Evolutionary conservation across 495 filamentous ascomycete species (phyloP), one percentile per base, ranked within the genome.

Genomic region (Trypethelium eluteriae): DNA sequence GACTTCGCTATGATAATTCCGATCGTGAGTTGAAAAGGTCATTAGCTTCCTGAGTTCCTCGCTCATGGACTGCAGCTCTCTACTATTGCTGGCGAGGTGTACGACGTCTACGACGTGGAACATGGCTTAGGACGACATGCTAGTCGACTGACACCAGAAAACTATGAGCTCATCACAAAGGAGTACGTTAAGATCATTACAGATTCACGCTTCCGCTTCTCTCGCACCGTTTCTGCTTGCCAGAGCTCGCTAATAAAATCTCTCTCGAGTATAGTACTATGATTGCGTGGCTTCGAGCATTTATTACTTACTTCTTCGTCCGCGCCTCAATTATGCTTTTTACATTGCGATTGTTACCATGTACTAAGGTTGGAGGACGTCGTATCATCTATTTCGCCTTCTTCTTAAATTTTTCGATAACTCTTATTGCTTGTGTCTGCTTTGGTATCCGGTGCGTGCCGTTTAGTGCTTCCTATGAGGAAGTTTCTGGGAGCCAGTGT

Each of bases 301-400:
- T 59, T 32, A 2, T 59, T 14, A 32, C 9, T 34, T 59, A 34
- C 53, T 59, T 59, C 14, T 59, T 59, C 53, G 5, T 59, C 2
- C 53, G 53, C 32, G 36, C 53, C n/a, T 59, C 53, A 34, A 32
- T 59, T 32, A 2, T 59, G 53, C 53, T 59, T 14, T 59, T 59
- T 18, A 32, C 36, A 4, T 32, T 59, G 34, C 53, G 53, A 36
- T 14, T 59, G 32, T 18, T 59, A 36, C 53, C 53, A 59, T 59
- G 18, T 5, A 34, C 34, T 32, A 59, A 59, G 32, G 36, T 34
- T n/a, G 34, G 53, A 32, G 18, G 5, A 36, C 53, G 36, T n/a
- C 34, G 14, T 6, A 14, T 59, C 32, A 14, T 59, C n/a, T 59
- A 59, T 36, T 4, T 59, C 4, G 6, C 36, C 2, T 59, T 59